Percentiles rank a stretch among this genome's conserved stretches.
phyloP scores from a whole-genome alignment of 2,329 filamentous ascomycete genomes.

The Ilyonectria mors-panacis region DNA sequence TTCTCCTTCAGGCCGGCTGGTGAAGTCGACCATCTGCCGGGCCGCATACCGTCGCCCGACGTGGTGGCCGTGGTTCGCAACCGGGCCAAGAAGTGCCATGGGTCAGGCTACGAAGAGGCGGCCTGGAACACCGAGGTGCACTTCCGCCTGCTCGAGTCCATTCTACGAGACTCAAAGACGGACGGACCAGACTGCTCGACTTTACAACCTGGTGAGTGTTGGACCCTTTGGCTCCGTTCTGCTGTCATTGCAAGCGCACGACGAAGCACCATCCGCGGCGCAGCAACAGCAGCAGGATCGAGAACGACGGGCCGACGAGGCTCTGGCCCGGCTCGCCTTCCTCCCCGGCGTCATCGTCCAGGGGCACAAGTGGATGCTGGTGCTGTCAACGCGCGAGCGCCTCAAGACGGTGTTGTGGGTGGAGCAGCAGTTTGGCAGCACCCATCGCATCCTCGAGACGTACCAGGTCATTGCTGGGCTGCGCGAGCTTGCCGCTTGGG shows the following conservation, averaged over 20 bases:
- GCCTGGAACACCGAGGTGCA: neutral
- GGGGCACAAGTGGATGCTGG: slow-evolving; percentile 39
- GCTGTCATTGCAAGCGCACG: neutral
- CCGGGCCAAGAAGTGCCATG: slow-evolving; percentile 1
- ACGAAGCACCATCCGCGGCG: neutral
- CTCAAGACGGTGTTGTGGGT: slow-evolving; percentile 38
- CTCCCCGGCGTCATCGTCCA: slow-evolving; percentile 41
- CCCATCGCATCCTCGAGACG: slow-evolving; percentile 28
- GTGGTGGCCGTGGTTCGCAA: slow-evolving; percentile 1
- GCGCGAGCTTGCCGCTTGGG: slow-evolving; percentile 31
- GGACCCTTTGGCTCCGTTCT: too few species aligned
- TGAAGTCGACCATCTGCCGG: neutral
- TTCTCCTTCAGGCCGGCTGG: slow-evolving; percentile 1
- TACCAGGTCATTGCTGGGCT: slow-evolving; percentile 39
- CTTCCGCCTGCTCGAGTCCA: neutral
- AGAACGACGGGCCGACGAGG: neutral
- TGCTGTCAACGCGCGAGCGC: slow-evolving; percentile 34
- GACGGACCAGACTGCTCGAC: neutral
- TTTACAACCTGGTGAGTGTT: slow-evolving; percentile 3
- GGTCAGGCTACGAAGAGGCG: neutral
- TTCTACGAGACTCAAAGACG: neutral
- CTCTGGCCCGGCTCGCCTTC: slow-evolving; percentile 27
- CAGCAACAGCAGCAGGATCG: slow-evolving; percentile 17
- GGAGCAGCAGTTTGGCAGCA: slow-evolving; percentile 38
- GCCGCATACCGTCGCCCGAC: slow-evolving; percentile 2